Base-by-base conservation (phyloP, 495 filamentous ascomycete species). In the Daldinia childiae region DNA sequence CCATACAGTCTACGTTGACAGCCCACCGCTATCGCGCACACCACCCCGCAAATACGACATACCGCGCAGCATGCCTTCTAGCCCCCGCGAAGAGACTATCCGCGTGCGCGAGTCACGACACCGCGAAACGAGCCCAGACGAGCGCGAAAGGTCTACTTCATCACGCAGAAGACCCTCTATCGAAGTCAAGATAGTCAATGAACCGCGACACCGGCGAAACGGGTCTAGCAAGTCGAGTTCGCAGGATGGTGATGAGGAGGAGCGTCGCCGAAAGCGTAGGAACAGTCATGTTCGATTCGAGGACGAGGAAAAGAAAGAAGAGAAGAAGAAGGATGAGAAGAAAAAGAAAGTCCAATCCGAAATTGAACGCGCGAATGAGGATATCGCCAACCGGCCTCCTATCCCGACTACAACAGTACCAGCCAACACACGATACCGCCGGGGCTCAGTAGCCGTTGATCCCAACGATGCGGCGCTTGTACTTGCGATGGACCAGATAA, bases 331-430 rank as follows among this genome's bases (percentile, higher is more conserved):
- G 14, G 75, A 78, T 29, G 78, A 75, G 58, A 79, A 79, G 30
- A 76, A 74, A 64, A 77, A 76, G 58, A 66, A 77, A 55, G 68
- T 75, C 5, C 66, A 81, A 45, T 75, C 78, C 27, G 76, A 78
- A 73, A 84, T 84, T 59, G 75, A 79, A 57, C 41, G 69, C 62
- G 72, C 72, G 11, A 74, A 81, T 41, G 69, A 74, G 52, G 71
- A 55, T 30, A 79, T 79, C 43, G 72, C 72, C 19, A 73, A 48
- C 56, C 74, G 78, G 52, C 68, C 75, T 52, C 26, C 69, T 19
- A 19, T 74, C 11, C 76, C 76, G 14, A 3, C 58, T 3, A 14
- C 45, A n/a, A 26, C 64, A 21, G 24, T 54, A 12, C 50, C 36
- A n/a, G 32, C 58, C n/a, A 63, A 30, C 12, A 6, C 62, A 9